phyloP scores from a whole-genome alignment of 257 asterid genomes.

The Linaria vulgaris region DNA sequence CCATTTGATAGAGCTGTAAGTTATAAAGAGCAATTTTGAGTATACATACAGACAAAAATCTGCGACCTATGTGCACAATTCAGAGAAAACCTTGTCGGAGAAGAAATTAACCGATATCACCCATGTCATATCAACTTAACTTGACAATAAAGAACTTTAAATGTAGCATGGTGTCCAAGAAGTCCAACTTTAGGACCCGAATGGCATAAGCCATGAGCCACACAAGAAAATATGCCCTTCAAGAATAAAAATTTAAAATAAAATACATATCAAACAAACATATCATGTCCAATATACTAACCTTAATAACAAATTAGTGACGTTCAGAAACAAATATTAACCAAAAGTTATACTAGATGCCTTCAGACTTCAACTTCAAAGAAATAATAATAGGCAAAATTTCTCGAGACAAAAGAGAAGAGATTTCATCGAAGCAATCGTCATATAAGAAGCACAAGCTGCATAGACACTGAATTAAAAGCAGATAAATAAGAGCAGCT shows the following conservation, averaged over 20 bases:
- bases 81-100: neutral
- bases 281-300: conserved; percentile 4
- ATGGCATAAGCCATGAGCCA: neutral
- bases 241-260: conserved; percentile 10
- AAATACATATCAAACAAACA: conserved; percentile 17
- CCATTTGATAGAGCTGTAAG: conserved; percentile 26
- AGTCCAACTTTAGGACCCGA: conserved; percentile 21
- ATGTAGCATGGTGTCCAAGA: conserved; percentile 7
- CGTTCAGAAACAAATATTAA: conserved; percentile 13
- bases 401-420: neutral
- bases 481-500: conserved; percentile 6
- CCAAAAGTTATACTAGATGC: conserved; percentile 5
- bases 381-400: conserved; percentile 6
- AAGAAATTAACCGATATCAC: neutral
- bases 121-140: neutral
- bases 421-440: conserved; percentile 14
- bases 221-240: conserved; percentile 1
- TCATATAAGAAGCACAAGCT: conserved; percentile 13
- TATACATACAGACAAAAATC: neutral
- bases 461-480: conserved; percentile 6
- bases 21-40: neutral
- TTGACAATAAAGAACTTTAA: neutral
- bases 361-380: conserved; percentile 17
- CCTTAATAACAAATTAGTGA: conserved; percentile 17
- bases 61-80: too few relatives aligned